Percentiles rank a stretch among this genome's conserved stretches.
Evolutionary conservation across 306 rosid species (phyloP).

Genomic region (Hippophae gyantsensis): DNA sequence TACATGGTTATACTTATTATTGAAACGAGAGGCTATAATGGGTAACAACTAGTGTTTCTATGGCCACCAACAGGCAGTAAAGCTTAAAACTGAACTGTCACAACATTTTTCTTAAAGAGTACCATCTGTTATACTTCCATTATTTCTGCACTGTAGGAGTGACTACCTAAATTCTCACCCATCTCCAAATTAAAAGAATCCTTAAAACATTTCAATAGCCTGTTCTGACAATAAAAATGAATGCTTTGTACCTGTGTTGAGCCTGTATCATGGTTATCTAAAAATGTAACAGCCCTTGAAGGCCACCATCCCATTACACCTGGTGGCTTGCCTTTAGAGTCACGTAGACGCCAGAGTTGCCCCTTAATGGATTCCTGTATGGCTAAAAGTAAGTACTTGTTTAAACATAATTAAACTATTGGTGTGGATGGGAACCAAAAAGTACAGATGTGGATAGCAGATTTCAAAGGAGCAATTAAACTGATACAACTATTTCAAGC

Average conservation of each 20-base stretch:
- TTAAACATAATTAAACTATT: neutral
- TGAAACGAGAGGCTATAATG: neutral
- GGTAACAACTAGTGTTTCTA: neutral
- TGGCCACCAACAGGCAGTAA: constrained; percentile 5
- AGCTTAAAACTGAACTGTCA: neutral
- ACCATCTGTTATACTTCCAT: no score
- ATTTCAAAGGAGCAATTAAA: neutral
- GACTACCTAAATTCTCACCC: neutral
- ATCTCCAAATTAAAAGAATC: neutral
- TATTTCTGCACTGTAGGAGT: neutral
- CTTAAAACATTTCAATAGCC: neutral
- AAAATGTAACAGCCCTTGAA: constrained; percentile 73
- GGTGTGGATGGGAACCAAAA: neutral
- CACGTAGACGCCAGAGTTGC: constrained; percentile 70
- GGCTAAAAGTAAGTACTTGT: constrained; percentile 1
- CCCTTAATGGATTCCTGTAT: constrained; percentile 86
- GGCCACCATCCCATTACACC: constrained; percentile 92
- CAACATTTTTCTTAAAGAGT: no score
- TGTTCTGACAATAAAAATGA: constrained; percentile 4
- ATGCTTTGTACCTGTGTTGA: constrained; percentile 66
- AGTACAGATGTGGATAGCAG: neutral
- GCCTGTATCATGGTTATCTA: constrained; percentile 89
- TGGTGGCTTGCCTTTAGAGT: constrained; percentile 78
- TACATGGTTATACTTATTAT: constrained; percentile 2
- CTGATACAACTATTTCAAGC: neutral